phyloP scores from a whole-genome alignment of 2,329 filamentous ascomycete species.

The Alternaria conjuncta region DNA sequence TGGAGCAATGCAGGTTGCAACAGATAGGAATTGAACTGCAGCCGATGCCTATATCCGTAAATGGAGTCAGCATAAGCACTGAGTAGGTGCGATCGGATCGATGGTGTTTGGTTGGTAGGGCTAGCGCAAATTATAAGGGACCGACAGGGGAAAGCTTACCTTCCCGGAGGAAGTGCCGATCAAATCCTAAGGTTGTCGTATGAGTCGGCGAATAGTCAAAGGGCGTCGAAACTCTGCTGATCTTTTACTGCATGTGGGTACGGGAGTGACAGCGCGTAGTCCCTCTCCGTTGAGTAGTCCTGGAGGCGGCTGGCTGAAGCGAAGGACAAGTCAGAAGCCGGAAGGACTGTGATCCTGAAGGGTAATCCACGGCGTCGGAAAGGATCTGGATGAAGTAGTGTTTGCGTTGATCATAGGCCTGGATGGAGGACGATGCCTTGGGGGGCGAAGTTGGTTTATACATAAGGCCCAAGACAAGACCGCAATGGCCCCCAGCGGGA shows the following conservation, averaged over 20 bases:
- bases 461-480: constrained; percentile 37
- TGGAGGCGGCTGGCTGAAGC: constrained; percentile 38
- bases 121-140: constrained; percentile 29
- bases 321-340: constrained; percentile 30
- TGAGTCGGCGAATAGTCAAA: constrained; percentile 36
- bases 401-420: constrained; percentile 44
- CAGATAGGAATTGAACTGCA: constrained; percentile 20
- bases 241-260: constrained; percentile 30
- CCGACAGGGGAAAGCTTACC: constrained; percentile 44
- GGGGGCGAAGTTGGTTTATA: constrained; percentile 49
- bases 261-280: constrained; percentile 33
- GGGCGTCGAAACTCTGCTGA: constrained; percentile 29
- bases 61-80: constrained; percentile 40
- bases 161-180: constrained; percentile 32
- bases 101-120: constrained; percentile 25
- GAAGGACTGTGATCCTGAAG: constrained; percentile 13
- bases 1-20: constrained; percentile 8
- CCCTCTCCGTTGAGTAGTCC: constrained; percentile 20
- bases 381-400: constrained; percentile 27
- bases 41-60: constrained; percentile 23
- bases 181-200: constrained; percentile 32
- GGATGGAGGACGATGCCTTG: constrained; percentile 33
- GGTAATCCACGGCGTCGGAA: constrained; percentile 15
- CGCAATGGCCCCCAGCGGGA: constrained; percentile 38
- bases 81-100: constrained; percentile 15